Conservation (phyloP, 805 yeast genomes). For the Torulaspora gathmanii region DNA sequence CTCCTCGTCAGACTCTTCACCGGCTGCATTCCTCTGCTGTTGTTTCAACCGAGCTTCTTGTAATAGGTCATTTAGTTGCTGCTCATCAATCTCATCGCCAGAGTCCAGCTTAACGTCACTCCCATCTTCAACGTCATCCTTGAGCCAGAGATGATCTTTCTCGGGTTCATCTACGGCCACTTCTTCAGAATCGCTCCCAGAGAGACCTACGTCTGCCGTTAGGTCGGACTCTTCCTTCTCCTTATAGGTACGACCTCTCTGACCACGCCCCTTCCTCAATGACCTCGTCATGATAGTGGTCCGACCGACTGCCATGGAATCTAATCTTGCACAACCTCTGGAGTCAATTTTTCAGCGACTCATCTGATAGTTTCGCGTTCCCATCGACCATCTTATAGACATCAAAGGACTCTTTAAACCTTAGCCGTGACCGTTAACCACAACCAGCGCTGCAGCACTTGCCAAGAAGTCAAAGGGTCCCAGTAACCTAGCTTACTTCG, state of each 20-base stretch:
- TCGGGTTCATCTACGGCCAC: slow-evolving; percentile 1
- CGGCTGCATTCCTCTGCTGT: slow-evolving; percentile 12
- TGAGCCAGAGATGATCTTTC: slow-evolving; percentile 23
- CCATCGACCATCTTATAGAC: neutral
- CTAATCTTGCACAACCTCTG: neutral
- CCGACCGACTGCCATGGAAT: neutral
- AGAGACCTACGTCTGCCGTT: slow-evolving; percentile 21
- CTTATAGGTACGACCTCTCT: slow-evolving; percentile 15
- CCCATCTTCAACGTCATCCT: slow-evolving; percentile 22
- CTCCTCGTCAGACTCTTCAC: slow-evolving; percentile 15
- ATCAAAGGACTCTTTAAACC: too few relatives aligned
- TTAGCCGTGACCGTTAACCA: too few relatives aligned
- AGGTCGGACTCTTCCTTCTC: slow-evolving; percentile 33
- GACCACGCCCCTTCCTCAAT: slow-evolving; percentile 1
- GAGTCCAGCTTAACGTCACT: slow-evolving; percentile 27
- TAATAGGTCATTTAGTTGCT: slow-evolving; percentile 13
- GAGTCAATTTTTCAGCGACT: neutral
- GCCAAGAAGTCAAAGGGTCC: too few relatives aligned
- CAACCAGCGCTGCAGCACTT: too few relatives aligned
- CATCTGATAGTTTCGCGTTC: neutral
- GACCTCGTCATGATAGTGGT: slow-evolving; percentile 3
- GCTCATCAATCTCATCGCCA: slow-evolving; percentile 23
- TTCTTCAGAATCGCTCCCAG: slow-evolving; percentile 11
- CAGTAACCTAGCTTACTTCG: too few relatives aligned
- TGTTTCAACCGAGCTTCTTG: slow-evolving; percentile 9